These are phyloP conservation scores for Phytophthora quininea DNA, from an alignment of 352 stramenopile genomes.

Conservation along the genomic window DNA sequence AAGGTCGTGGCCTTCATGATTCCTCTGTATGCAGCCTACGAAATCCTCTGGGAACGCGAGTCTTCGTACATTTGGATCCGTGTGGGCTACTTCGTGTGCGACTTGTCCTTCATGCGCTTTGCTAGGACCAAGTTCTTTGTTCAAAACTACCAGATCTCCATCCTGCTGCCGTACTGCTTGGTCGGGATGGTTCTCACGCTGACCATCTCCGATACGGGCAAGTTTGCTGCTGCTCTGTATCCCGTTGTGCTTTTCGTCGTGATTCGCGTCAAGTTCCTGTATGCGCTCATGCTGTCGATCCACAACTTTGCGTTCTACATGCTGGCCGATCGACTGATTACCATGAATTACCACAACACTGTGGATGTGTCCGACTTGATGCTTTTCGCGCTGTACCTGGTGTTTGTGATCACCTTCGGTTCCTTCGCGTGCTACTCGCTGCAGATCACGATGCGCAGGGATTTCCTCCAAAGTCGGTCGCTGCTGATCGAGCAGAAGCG, in stretches of 20 bases:
- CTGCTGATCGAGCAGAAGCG: conserved; percentile 79
- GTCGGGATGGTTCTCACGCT: conserved; percentile 81
- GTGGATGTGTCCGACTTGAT: conserved; percentile 64
- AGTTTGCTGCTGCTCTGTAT: conserved; percentile 83
- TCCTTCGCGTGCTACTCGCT: conserved; percentile 83
- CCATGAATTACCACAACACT: conserved; percentile 25
- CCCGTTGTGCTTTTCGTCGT: conserved; percentile 83
- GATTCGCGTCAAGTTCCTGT: conserved; percentile 86
- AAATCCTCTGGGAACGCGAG: conserved; percentile 69
- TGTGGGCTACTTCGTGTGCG: conserved; percentile 68
- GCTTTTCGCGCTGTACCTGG: conserved; percentile 76
- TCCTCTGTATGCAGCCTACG: conserved; percentile 74
- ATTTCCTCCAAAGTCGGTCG: conserved; percentile 84
- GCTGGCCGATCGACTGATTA: conserved; percentile 35
- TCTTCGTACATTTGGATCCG: conserved; percentile 70
- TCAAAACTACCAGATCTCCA: conserved; percentile 74
- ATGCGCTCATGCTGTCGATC: conserved; percentile 70
- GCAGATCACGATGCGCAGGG: conserved; percentile 81
- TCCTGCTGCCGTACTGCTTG: conserved; percentile 72
- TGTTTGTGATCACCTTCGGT: conserved; percentile 77
- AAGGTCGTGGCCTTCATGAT: conserved; percentile 79
- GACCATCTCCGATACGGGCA: conserved; percentile 84
- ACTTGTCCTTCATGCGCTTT: conserved; percentile 75
- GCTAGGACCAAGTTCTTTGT: conserved; percentile 72
- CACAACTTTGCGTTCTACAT: conserved; percentile 87